Conservation (phyloP, 2,329 filamentous ascomycete genomes). For the Hypoxylon rubiginosum region DNA sequence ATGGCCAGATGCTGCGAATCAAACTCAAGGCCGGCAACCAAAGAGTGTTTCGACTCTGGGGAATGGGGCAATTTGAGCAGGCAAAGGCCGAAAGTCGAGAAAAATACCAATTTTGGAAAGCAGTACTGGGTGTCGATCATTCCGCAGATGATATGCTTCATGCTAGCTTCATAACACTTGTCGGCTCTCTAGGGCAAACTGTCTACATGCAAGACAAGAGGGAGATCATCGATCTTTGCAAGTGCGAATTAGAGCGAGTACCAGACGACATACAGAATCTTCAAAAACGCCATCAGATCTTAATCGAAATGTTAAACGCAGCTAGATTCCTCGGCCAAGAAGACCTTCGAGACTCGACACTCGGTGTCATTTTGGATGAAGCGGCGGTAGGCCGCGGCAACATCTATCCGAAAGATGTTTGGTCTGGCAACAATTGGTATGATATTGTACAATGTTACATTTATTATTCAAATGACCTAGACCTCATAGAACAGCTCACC, state of each 20-base stretch:
- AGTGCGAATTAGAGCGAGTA: slow-evolving; percentile 5
- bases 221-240: slow-evolving; percentile 8
- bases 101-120: slow-evolving; percentile 13
- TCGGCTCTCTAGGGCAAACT: neutral
- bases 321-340: neutral
- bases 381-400: slow-evolving; percentile 2
- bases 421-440: neutral
- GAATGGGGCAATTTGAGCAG: neutral
- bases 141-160: slow-evolving; percentile 6
- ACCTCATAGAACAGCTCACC: neutral
- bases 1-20: slow-evolving; percentile 11
- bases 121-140: neutral
- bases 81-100: slow-evolving; percentile 6
- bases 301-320: neutral
- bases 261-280: slow-evolving; percentile 15
- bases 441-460: neutral
- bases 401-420: slow-evolving; percentile 3
- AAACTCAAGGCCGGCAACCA: slow-evolving; percentile 7
- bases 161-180: neutral
- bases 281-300: slow-evolving; percentile 1
- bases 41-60: neutral
- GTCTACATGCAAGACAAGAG: neutral
- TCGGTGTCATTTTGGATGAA: slow-evolving; percentile 8
- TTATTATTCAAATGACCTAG: neutral
- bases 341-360: neutral